Evolutionary conservation across 1,284 basidiomycete genomes (phyloP), one percentile per base, ranked within the genome.

Genomic region (Cryptococcus amylolentus): DNA sequence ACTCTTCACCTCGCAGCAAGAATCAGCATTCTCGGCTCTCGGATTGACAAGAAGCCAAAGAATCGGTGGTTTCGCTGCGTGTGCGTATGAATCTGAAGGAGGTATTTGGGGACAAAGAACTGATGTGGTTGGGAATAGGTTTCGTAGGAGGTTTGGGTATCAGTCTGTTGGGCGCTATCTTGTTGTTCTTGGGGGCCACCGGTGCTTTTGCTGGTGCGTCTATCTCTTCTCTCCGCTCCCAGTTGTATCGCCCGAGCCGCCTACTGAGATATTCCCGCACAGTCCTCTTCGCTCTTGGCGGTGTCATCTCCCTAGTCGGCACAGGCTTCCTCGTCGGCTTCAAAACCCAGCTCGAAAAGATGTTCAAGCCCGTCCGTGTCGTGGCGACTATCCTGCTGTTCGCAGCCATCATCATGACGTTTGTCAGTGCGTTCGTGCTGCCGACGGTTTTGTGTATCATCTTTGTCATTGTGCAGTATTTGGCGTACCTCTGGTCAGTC

Each of bases 321-420:
- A 94, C 91, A 0, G 92, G 91, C 2, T 95, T 94, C 80, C 78
- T 95, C 68, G 84, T 94, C 50, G 75, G 92, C 84, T 94, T 93
- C 77, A 74, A 78, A 60, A 87, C 83, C 63, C 91, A 94, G 73
- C 58, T 88, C 42, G 88, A 90, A 77, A 81, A 89, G 63, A 94
- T 94, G 91, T 95, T 95, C 82, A 91, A 93, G 76, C 88, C 89
- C 49, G 84, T 94, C 23, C 88, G 92, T 54, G 78, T 95, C n/a
- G 78, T 89, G 12, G 92, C 93, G 0, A 86, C 90, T 0, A 73
- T 92, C 55, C 71, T 94, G 38, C 86, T 96, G 76, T 71, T 96
- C 3, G 86, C 76, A 2, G 85, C 86, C 18, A 88, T 93, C 65
- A 85, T 76, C 14, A 81, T 92, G 61, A 85, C 89, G 46, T 90